Evolutionary conservation across 768 basidiomycete genomes (phyloP).

Genomic region (Arthromyces matolae): DNA sequence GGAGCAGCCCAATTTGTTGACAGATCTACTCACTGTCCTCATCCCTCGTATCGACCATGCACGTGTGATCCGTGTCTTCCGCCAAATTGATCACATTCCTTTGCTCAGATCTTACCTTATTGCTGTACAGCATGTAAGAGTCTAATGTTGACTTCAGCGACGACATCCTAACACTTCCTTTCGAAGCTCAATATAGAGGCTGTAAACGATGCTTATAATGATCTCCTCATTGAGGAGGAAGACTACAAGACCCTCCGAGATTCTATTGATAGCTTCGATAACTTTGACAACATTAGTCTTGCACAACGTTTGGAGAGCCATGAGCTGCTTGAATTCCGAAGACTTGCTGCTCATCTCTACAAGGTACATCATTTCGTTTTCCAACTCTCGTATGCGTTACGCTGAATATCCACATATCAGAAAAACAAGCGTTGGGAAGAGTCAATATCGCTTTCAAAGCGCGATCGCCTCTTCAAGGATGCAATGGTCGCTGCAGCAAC

Average conservation of each 20-base stretch:
- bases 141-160: background rate
- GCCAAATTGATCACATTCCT: conserved; percentile 91
- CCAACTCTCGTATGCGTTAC: background rate
- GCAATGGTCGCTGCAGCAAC: conserved; percentile 88
- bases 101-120: conserved; percentile 96
- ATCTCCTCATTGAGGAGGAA: conserved; percentile 97
- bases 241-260: conserved; percentile 97
- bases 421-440: conserved; percentile 97
- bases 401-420: conserved; percentile 31
- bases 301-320: conserved; percentile 86
- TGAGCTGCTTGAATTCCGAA: conserved; percentile 89
- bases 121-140: conserved; percentile 85
- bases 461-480: conserved; percentile 96
- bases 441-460: conserved; percentile 91
- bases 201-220: conserved; percentile 97
- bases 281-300: conserved; percentile 89
- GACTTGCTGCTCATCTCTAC: conserved; percentile 93
- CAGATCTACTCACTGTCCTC: conserved; percentile 88
- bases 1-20: conserved; percentile 90
- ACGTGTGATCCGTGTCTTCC: conserved; percentile 94
- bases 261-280: conserved; percentile 97
- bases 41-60: conserved; percentile 93
- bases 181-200: conserved; percentile 96
- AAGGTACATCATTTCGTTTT: conserved; percentile 49
- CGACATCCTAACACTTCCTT: no score